phyloP scores from a whole-genome alignment of 208 protist species.

The Balamuthia mandrillaris region DNA sequence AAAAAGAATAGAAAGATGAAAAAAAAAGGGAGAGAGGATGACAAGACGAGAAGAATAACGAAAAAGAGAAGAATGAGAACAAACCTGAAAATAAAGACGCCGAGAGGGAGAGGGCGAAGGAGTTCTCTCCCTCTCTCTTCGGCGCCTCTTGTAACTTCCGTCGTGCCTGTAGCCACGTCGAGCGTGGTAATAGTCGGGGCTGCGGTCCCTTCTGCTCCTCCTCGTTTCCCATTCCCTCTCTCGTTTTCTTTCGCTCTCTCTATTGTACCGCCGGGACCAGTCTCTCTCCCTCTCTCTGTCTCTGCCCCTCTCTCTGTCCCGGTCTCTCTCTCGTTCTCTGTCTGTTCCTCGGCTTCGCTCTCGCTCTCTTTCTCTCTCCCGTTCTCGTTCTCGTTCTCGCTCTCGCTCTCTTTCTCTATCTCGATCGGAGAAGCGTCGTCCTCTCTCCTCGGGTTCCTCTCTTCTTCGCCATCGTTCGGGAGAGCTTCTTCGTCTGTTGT shows the following conservation, averaged over 20 bases:
- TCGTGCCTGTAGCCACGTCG: not conserved
- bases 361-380: too few relatives aligned
- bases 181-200: not conserved
- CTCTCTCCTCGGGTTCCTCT: too few relatives aligned
- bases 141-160: not conserved
- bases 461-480: too few relatives aligned
- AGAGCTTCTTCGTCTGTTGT: too few relatives aligned
- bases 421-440: too few relatives aligned
- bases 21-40: not conserved
- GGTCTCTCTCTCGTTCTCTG: too few relatives aligned
- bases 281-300: not conserved
- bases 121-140: not conserved
- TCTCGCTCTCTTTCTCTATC: too few relatives aligned
- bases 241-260: not conserved
- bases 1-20: too few relatives aligned
- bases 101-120: not conserved
- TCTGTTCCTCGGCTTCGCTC: too few relatives aligned
- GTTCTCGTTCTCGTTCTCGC: too few relatives aligned
- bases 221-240: not conserved
- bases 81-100: not conserved
- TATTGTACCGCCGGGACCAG: too few relatives aligned
- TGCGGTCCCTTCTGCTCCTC: not conserved
- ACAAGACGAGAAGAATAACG: not conserved
- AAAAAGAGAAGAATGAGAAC: not conserved
- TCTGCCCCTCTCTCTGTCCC: not conserved